Base-by-base conservation (phyloP, 2,329 filamentous ascomycete species). In the Neoarthrinium moseri region DNA sequence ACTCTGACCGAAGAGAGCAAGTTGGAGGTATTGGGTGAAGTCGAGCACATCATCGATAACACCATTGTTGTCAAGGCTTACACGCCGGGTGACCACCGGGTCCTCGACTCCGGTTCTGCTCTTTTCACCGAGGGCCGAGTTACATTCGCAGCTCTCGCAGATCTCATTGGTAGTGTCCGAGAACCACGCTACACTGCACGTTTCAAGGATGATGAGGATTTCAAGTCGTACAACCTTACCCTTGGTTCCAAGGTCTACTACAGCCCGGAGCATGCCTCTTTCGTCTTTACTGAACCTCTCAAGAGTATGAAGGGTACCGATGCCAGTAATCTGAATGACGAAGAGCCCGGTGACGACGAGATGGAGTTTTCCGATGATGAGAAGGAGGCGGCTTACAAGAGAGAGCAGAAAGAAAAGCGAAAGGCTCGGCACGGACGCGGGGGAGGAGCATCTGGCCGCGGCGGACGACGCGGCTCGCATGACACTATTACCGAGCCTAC, bases 291-390 rank as follows among this genome's bases (percentile, higher is more conserved):
- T 0, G 81, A 94, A 63, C 83, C 86, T 6, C 72, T 97, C 47
- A 87, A 86, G 65, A 78, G 76, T 43, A 64, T 87, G 58, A 97
- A 95, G 69, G 90, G 91, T 49, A 94, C 90, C 8, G 94, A 99
- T 66, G 92, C 94, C 7, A 95, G 90, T 42, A 97, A 97, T 62
- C 78, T 96, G 45, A 87, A 96, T 65, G 94, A 97, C 56, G 94
- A 99, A 65, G 92, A 97, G 69, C 79, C 91, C 6, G 83, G 72
- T 13, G 86, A 87, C 24, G 89, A 95, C 29, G 92, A 97, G 63
- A 80, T 90, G 56, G 94, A 97, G 62, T 97, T 97, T 64, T 96
- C 92, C 0, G 94, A 99, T 56, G 94, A 99, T 58, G 94, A 99
- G 68, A 87, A 89, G 56, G 94, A 99, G 67, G 86, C 87, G 6